Evolutionary conservation across 208 protist genomes (phyloP).

Genomic region (Acanthamoeba sp.): DNA sequence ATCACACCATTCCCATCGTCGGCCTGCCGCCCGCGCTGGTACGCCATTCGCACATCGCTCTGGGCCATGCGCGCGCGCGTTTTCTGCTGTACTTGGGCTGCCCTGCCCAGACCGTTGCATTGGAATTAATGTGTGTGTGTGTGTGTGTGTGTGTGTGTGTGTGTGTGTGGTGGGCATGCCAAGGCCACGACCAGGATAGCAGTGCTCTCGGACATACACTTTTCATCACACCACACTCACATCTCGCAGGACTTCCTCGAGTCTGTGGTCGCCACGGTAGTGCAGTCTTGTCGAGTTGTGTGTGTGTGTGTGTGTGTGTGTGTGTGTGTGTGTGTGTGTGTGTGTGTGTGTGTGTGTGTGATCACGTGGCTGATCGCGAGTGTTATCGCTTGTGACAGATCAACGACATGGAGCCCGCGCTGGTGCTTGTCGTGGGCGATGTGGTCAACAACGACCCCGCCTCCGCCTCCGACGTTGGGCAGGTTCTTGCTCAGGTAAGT

Average conservation of each 20-base stretch:
- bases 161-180: neutral
- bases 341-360: too few species aligned
- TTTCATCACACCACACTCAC: conserved; percentile 1
- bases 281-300: neutral
- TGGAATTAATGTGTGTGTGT: neutral
- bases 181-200: neutral
- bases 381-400: neutral
- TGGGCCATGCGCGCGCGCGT: too few species aligned
- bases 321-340: too few species aligned
- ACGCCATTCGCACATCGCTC: neutral
- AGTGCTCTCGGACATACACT: conserved; percentile 31
- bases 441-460: conserved; percentile 35
- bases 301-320: too few species aligned
- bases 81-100: too few species aligned
- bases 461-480: neutral
- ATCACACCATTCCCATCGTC: neutral
- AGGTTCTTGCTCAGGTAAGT: neutral
- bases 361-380: too few species aligned
- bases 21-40: conserved; percentile 11
- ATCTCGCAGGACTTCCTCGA: conserved; percentile 16
- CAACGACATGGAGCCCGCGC: neutral
- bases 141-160: neutral
- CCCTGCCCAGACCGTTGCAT: too few species aligned
- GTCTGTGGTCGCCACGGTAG: neutral
- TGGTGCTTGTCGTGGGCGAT: conserved; percentile 13